phyloP scores from a whole-genome alignment of 225 moss, liverwort and hornwort species.

The Bryoerythrophyllum caledonicum region DNA sequence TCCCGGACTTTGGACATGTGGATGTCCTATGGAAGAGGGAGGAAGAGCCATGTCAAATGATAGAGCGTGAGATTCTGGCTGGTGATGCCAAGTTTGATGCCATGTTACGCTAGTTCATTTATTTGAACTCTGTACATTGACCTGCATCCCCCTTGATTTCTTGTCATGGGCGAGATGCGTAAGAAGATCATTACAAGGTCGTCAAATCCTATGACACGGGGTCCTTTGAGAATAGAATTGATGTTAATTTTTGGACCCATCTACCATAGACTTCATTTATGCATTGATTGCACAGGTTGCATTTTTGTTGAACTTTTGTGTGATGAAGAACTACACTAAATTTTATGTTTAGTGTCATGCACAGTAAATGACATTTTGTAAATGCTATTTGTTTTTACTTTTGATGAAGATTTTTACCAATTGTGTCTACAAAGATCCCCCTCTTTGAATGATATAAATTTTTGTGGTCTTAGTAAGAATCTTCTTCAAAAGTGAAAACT shows the following conservation, averaged over 20 bases:
- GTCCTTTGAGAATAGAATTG: not conserved
- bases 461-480: too few species aligned
- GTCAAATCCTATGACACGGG: too few species aligned
- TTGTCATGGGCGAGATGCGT: constrained; percentile 34
- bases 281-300: not conserved
- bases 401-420: too few species aligned
- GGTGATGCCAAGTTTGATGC: constrained; percentile 37
- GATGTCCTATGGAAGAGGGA: constrained; percentile 62
- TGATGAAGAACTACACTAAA: not conserved
- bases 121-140: not conserved
- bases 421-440: too few species aligned
- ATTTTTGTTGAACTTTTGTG: not conserved
- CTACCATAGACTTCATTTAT: not conserved
- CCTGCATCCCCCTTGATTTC: constrained; percentile 19
- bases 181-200: not conserved
- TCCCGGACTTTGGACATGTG: constrained; percentile 57
- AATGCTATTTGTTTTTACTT: too few species aligned
- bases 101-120: not conserved
- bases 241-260: not conserved
- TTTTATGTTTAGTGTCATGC: too few species aligned
- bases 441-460: too few species aligned
- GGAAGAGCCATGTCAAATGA: constrained; percentile 46
- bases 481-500: too few species aligned
- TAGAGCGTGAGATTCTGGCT: constrained; percentile 51
- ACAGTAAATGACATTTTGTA: too few species aligned